phyloP scores from a whole-genome alignment of 441 rosid genomes.

The Lepidium campestre region DNA sequence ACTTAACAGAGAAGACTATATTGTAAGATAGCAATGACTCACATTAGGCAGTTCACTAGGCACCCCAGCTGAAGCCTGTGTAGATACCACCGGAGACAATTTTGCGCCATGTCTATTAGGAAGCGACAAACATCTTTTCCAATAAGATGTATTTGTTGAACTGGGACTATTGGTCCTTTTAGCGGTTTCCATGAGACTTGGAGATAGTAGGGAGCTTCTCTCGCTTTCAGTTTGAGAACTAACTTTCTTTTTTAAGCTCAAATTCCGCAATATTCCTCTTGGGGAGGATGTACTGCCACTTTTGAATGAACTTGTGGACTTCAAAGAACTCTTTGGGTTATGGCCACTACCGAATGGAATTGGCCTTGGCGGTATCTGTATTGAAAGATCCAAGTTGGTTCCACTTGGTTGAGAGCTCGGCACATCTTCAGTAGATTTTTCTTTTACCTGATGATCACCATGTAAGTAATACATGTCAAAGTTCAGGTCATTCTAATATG shows the following conservation, averaged over 20 bases:
- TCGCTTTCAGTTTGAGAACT: conserved; percentile 44
- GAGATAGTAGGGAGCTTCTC: conserved; percentile 60
- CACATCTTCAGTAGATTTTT: conserved; percentile 34
- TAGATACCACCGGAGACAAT: conserved; percentile 54
- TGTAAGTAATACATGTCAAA: conserved; percentile 4
- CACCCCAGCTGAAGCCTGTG: conserved; percentile 58
- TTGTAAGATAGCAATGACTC: conserved; percentile 22
- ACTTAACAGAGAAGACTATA: not conserved
- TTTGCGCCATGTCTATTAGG: conserved; percentile 63
- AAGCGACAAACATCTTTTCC: conserved; percentile 81
- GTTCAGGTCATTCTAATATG: not conserved
- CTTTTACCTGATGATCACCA: conserved; percentile 22
- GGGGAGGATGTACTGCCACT: conserved; percentile 42
- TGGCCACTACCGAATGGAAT: conserved; percentile 43
- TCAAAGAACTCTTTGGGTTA: conserved; percentile 48
- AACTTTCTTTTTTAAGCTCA: conserved; percentile 71
- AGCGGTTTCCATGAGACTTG: conserved; percentile 38
- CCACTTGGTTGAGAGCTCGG: conserved; percentile 41
- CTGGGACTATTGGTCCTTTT: conserved; percentile 30
- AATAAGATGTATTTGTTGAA: conserved; percentile 17
- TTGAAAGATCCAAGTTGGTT: conserved; percentile 61
- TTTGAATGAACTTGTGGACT: conserved; percentile 52
- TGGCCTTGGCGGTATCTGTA: conserved; percentile 66
- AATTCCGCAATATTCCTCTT: conserved; percentile 58
- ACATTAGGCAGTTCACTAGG: conserved; percentile 57